Percentiles rank a stretch among this genome's conserved stretches.
These are phyloP conservation scores for Corymbia maculata DNA, from an alignment of 345 rosid genomes.

Conservation along the genomic window DNA sequence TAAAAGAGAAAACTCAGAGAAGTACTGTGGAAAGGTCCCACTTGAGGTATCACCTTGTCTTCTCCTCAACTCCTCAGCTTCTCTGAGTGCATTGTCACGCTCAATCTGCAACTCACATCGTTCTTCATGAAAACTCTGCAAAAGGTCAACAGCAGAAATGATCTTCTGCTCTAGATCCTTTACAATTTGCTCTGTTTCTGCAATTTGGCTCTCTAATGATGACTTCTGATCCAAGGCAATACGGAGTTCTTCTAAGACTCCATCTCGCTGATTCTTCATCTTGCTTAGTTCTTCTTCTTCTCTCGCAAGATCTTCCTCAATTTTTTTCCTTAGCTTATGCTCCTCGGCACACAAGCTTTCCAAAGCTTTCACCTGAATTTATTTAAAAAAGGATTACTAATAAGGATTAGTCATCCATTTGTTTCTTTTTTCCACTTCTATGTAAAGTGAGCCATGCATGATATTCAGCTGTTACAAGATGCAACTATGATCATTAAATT, in stretches of 20 bases:
- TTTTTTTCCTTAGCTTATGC: slow-evolving; percentile 56
- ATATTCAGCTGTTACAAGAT: neutral
- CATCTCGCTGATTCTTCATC: slow-evolving; percentile 32
- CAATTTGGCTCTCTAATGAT: slow-evolving; percentile 39
- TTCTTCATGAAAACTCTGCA: slow-evolving; percentile 56
- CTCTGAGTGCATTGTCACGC: slow-evolving; percentile 72
- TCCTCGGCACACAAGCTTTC: slow-evolving; percentile 49
- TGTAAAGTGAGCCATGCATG: neutral
- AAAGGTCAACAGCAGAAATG: slow-evolving; percentile 62
- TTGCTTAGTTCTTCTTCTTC: slow-evolving; percentile 46
- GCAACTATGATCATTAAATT: neutral
- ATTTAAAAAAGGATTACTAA: neutral
- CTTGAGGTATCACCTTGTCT: slow-evolving; percentile 46
- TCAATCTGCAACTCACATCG: slow-evolving; percentile 56
- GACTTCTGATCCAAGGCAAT: slow-evolving; percentile 32
- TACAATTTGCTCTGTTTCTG: slow-evolving; percentile 39
- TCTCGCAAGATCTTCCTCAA: slow-evolving; percentile 49
- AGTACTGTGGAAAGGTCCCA: slow-evolving; percentile 34
- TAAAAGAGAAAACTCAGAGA: slow-evolving; percentile 53
- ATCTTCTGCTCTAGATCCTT: slow-evolving; percentile 71
- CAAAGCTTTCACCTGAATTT: slow-evolving; percentile 42
- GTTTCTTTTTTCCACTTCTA: neutral
- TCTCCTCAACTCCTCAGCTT: slow-evolving; percentile 71
- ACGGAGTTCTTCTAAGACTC: slow-evolving; percentile 39
- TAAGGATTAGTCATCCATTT: neutral